These are phyloP conservation scores for Magnolia officinalis DNA, from an alignment of 164 flowering plant species.

Conservation along the genomic window DNA sequence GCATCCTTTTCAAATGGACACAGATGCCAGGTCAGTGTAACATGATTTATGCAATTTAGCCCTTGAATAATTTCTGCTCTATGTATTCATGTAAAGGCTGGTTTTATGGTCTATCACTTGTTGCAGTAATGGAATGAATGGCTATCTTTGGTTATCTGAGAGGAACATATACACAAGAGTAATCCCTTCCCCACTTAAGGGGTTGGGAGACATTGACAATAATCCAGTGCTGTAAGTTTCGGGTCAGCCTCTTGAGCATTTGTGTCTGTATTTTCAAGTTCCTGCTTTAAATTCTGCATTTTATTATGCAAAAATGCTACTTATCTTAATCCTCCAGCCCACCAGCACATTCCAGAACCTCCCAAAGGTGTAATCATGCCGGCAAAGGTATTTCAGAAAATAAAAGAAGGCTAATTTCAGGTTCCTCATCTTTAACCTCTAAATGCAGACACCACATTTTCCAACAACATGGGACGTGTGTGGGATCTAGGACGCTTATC, in stretches of 20 bases:
- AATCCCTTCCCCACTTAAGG: slow-evolving; percentile 60
- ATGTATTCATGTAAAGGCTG: neutral
- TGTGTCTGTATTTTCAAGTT: neutral
- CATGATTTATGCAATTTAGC: too few relatives aligned
- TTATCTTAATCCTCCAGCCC: slow-evolving; percentile 16
- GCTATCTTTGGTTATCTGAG: slow-evolving; percentile 61
- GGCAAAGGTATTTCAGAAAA: slow-evolving; percentile 43
- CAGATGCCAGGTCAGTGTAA: too few relatives aligned
- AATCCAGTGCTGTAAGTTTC: slow-evolving; percentile 70
- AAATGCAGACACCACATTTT: too few relatives aligned
- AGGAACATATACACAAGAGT: slow-evolving; percentile 50
- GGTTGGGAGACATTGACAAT: slow-evolving; percentile 41
- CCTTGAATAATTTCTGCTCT: neutral
- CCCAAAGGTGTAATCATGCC: slow-evolving; percentile 73
- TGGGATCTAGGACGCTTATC: too few relatives aligned
- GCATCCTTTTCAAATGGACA: neutral
- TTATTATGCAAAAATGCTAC: too few relatives aligned
- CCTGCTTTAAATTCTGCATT: slow-evolving; percentile 15
- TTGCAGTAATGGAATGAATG: slow-evolving; percentile 94
- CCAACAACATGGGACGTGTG: too few relatives aligned
- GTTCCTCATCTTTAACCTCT: too few relatives aligned
- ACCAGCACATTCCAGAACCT: slow-evolving; percentile 70
- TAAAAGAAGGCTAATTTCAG: too few relatives aligned
- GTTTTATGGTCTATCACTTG: slow-evolving; percentile 5
- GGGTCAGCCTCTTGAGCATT: neutral